These are phyloP conservation scores for Thelephora aurantiotincta DNA, from an alignment of 768 basidiomycete species.

Conservation along the genomic window DNA sequence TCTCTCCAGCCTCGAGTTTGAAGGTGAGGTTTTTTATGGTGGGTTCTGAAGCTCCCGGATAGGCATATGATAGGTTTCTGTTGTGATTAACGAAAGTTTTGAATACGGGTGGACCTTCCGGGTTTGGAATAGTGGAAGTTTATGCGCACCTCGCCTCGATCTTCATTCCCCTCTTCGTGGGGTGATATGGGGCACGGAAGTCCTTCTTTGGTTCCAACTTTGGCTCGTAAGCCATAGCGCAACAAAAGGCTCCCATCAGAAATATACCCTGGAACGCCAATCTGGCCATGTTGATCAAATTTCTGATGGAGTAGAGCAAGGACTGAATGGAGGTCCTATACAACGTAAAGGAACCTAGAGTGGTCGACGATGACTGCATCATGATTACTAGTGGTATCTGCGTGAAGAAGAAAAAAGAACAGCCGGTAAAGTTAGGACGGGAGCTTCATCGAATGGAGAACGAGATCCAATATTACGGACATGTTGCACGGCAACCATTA, in stretches of 20 bases:
- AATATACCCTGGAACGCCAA: constrained; percentile 82
- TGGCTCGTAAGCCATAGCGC: constrained; percentile 58
- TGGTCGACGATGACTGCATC: constrained; percentile 55
- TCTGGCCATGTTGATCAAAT: constrained; percentile 44
- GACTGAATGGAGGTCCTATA: constrained; percentile 71
- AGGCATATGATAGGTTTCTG: constrained; percentile 59
- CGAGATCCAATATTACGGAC: constrained; percentile 24
- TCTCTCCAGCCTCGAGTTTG: constrained; percentile 59
- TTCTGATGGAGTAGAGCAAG: constrained; percentile 49
- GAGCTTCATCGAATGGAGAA: neutral
- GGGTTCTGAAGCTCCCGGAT: constrained; percentile 59
- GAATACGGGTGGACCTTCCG: neutral
- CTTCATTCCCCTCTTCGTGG: constrained; percentile 41
- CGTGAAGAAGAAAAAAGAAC: constrained; percentile 8
- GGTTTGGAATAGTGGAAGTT: neutral
- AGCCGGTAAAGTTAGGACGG: constrained; percentile 1
- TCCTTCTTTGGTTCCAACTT: constrained; percentile 48
- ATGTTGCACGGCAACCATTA: constrained; percentile 54
- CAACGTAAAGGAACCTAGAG: constrained; percentile 69
- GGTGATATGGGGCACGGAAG: constrained; percentile 33
- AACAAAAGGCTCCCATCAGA: constrained; percentile 76
- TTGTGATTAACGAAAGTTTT: constrained; percentile 9
- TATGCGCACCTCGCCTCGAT: constrained; percentile 50
- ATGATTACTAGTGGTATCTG: constrained; percentile 61
- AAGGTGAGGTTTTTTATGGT: constrained; percentile 61